Base-by-base conservation (phyloP, 345 rosid species). In the Lagerstroemia speciosa region DNA sequence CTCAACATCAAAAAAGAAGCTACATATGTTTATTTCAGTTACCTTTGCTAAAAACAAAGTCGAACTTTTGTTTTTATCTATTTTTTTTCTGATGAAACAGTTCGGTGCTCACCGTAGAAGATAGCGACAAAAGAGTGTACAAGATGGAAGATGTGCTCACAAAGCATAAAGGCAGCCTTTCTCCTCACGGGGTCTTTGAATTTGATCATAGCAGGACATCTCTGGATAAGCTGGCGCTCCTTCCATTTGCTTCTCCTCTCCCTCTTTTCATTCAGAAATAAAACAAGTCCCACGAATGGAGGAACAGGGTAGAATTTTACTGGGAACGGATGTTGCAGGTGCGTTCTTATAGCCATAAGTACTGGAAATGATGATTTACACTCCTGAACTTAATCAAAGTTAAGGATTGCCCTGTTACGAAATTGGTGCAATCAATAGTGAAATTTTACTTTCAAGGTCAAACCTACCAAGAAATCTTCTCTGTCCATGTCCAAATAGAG, bases 111-210 rank as follows among this genome's bases (percentile, higher is more conserved):
- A n/a, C n/a, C n/a, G n/a, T n/a, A n/a, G n/a, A n/a, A n/a, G n/a
- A n/a, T n/a, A n/a, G n/a, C n/a, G n/a, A n/a, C n/a, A n/a, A n/a
- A n/a, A n/a, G n/a, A n/a, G n/a, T n/a, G n/a, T n/a, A n/a, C n/a
- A n/a, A n/a, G n/a, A n/a, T n/a, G n/a, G 22, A 30, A 20, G n/a
- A 48, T 38, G 26, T 34, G 58, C 79, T 19, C 33, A 82, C 87
- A 67, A 36, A 36, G 89, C 77, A 73, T 79, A 81, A 52, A 81
- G 75, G 74, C 75, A 73, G 71, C 87, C 87, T 68, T 81, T 85
- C 43, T 83, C 89, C 26, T 81, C 81, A 0, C 43, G 79, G 66
- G 80, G 85, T 58, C 43, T 81, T 67, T 72, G 71, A 38, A 83
- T 69, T 11, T 78, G 82, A 58, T 70, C 79, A 22, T 3, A 31